Base-by-base conservation (phyloP, 768 basidiomycete species). In the Boletus fagicola region DNA sequence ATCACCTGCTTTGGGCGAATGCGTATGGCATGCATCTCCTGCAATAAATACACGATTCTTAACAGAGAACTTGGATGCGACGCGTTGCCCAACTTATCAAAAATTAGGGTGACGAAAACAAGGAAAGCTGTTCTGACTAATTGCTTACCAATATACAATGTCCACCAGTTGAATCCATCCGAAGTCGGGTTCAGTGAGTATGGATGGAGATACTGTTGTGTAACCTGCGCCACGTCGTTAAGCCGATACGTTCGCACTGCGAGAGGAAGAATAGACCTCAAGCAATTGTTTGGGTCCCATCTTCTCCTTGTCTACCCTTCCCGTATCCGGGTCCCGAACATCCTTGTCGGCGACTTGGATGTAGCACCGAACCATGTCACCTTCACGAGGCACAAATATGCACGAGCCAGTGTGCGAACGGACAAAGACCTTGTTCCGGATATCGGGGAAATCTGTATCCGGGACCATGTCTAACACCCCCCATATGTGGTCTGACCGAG, bases 41-140 rank as follows among this genome's bases (percentile, higher is more conserved):
- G 79, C 83, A 43, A 84, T 83, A 61, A 84, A 82, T 2, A 83
- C 72, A 6, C 83, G 78, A 35, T 83, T 67, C 39, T 75, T 59
- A 0, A 74, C 65, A 2, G 78, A 77, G 67, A 78, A 85, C 20
- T 70, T 71, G 31, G 80, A 75, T 16, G 83, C 81, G 6, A 84
- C 78, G 5, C 83, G 76, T 62, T 85, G 83, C 1, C 82, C 82
- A 49, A 84, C 82, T 82, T 38, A 24, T 26, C 20, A 33, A 38
- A 31, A 6, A 16, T 54, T 31, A 45, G 38, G 8, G 13, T 5
- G 38, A 35, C 4, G 20, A 51, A 48, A 35, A 31, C 20, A n/a
- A 4, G 36, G 20, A 39, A 30, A 12, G 10, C 1, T 45, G 2
- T 11, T 16, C 22, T 7, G 13, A 10, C 24, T 45, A 26, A 35